Percentiles rank a stretch among this genome's conserved stretches.
Conservation (phyloP, 306 rosid genomes). For the Cucurbita maxima region DNA sequence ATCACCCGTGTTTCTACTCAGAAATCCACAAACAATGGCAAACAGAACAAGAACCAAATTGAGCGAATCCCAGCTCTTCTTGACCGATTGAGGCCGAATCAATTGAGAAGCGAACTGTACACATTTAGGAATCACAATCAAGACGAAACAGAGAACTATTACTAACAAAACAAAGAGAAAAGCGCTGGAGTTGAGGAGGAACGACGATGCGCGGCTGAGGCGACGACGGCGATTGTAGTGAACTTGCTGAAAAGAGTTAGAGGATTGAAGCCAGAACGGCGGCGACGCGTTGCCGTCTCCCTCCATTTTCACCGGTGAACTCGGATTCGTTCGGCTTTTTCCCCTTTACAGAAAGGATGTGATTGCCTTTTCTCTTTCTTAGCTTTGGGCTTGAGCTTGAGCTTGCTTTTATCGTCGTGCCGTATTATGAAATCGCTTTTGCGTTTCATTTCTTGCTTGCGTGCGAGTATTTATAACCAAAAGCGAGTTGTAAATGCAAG, state of each 20-base stretch:
- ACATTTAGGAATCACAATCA: conserved; percentile 36
- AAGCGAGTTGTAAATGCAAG: not conserved
- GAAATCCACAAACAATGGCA: conserved; percentile 76
- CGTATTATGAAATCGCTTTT: not conserved
- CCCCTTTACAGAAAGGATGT: not conserved
- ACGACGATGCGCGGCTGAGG: conserved; percentile 28
- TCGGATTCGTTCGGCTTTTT: not conserved
- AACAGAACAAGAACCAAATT: conserved; percentile 66
- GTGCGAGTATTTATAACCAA: conserved; percentile 1
- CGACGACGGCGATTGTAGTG: conserved; percentile 12
- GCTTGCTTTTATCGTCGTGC: not conserved
- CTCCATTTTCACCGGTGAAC: conserved; percentile 29
- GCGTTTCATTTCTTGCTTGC: not conserved
- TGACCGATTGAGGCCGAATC: conserved; percentile 48
- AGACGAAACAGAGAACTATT: conserved; percentile 25
- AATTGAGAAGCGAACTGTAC: conserved; percentile 34
- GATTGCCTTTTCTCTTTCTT: not conserved
- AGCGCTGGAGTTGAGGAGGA: conserved; percentile 36
- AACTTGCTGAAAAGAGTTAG: not conserved
- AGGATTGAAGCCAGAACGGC: conserved; percentile 47
- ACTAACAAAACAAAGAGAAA: conserved; percentile 28
- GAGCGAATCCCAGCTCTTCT: conserved; percentile 72
- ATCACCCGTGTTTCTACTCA: conserved; percentile 24
- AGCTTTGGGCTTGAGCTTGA: not conserved
- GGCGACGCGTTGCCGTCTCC: conserved; percentile 23